A percentile compares a stretch with the other conserved stretches of the same genome.
Conservation (phyloP, 23 red algal genomes). For the Agarophyton chilense region DNA sequence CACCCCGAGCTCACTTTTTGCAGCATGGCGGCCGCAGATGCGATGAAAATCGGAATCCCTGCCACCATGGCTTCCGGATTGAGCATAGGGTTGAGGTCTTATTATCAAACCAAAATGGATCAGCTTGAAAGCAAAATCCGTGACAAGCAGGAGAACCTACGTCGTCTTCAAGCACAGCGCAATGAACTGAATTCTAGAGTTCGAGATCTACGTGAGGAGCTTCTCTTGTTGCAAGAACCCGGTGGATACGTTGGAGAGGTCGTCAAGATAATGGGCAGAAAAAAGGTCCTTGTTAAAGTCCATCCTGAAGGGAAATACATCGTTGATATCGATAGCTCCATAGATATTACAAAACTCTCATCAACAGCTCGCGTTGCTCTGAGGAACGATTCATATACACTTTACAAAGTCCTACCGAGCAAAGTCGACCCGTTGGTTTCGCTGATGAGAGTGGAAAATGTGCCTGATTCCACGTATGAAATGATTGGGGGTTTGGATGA, state of each 20-base stretch:
- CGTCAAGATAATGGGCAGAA: slow-evolving; percentile 94
- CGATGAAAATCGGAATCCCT: slow-evolving; percentile 13
- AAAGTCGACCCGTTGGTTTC: slow-evolving; percentile 97
- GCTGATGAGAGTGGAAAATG: slow-evolving; percentile 97
- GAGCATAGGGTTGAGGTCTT: slow-evolving; percentile 71
- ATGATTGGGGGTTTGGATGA: slow-evolving; percentile 99
- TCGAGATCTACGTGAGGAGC: slow-evolving; percentile 88
- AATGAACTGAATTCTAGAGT: slow-evolving; percentile 93
- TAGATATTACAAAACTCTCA: slow-evolving; percentile 77
- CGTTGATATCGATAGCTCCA: slow-evolving; percentile 88
- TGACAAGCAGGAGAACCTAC: slow-evolving; percentile 89
- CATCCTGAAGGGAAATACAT: slow-evolving; percentile 99
- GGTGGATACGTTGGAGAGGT: slow-evolving; percentile 98
- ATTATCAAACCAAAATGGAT: slow-evolving; percentile 96
- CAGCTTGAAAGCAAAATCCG: slow-evolving; percentile 88
- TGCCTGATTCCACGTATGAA: slow-evolving; percentile 98
- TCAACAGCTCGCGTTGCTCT: slow-evolving; percentile 86
- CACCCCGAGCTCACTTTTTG: neutral
- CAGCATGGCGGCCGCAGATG: neutral
- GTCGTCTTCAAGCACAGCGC: slow-evolving; percentile 93
- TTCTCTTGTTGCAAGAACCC: slow-evolving; percentile 94
- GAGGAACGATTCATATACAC: slow-evolving; percentile 94
- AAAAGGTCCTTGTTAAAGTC: slow-evolving; percentile 96
- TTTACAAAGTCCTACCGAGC: slow-evolving; percentile 93
- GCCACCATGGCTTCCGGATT: slow-evolving; percentile 40